Evolutionary conservation across 73 alveolate species (phyloP), one percentile per base, ranked within the genome.

Genomic region (Durusdinium trenchii): DNA sequence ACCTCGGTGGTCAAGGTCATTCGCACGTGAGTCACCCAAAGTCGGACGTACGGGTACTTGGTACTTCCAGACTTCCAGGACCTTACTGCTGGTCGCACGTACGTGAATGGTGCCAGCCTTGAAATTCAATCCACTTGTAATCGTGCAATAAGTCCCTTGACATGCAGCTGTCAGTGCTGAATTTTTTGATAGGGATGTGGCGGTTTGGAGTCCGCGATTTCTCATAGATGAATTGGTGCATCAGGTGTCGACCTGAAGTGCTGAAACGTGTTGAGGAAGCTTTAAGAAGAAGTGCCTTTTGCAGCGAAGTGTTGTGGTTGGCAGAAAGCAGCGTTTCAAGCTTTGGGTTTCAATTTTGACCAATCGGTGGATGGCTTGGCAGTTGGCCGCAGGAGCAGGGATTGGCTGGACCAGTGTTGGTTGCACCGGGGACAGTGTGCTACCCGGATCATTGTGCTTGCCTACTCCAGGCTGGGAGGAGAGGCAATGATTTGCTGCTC

Each of bases 61-160:
- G n/a, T n/a, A n/a, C n/a, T n/a, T n/a, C n/a, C 10, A 28, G 12
- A 18, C 79, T 35, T 83, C 38, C 84, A 91, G 98, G 98, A 91
- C 98, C 98, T 46, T 91, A 91, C 61, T 91, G 98, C 62, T 91
- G 98, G 98, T 91, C 98, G 76, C 98, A 91, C 36, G 98, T 91
- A 32, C 98, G 98, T 54, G 73, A 76, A 61, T 91, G 98, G 98
- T 36, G 75, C 60, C 6, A 16, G 26, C 98, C 82, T 47, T 12
- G 20, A 36, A 3, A 60, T 60, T 60, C n/a, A n/a, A n/a, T n/a
- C n/a, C n/a, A n/a, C n/a, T n/a, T n/a, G n/a, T n/a, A n/a, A n/a
- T n/a, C n/a, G 32, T 16, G 48, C 91, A 46, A 1, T 30, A 47
- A 2, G 20, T 20, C n/a, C 62, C 42, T 78, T 2, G 47, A 43